Conservation (phyloP, 2,329 filamentous ascomycete genomes). For the Purpureocillium lavendulum region DNA sequence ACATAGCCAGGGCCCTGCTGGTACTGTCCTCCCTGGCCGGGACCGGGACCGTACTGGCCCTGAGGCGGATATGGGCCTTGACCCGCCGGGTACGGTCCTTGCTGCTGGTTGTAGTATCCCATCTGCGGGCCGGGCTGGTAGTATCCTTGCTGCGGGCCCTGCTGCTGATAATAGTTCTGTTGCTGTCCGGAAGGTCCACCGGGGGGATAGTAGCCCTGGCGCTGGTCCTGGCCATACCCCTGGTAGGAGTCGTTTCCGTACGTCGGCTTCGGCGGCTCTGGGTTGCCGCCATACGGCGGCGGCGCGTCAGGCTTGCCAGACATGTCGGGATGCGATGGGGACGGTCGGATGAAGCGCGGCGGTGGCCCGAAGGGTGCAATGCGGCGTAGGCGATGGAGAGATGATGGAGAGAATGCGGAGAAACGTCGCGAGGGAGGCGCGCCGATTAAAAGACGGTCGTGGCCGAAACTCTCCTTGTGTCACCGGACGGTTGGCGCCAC, state of each 20-base stretch:
- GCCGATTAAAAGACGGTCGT: not conserved
- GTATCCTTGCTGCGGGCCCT: conserved; percentile 22
- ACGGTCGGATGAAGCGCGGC: no score
- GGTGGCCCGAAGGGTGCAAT: no score
- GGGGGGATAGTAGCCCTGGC: conserved; percentile 17
- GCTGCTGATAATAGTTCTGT: conserved; percentile 18
- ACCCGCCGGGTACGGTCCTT: conserved; percentile 22
- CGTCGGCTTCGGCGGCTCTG: conserved; percentile 31
- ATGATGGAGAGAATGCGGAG: not conserved
- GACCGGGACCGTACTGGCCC: conserved; percentile 24
- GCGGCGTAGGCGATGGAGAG: not conserved
- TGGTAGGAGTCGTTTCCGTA: conserved; percentile 30
- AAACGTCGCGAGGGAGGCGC: not conserved
- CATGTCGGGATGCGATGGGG: conserved; percentile 20
- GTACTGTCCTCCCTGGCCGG: conserved; percentile 23
- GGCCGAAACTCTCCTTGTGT: conserved; percentile 8
- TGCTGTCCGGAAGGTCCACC: conserved; percentile 16
- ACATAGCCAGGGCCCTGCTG: conserved; percentile 28
- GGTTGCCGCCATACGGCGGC: conserved; percentile 35
- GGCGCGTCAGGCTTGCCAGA: conserved; percentile 39
- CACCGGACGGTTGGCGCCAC: conserved; percentile 4
- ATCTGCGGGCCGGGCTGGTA: conserved; percentile 33
- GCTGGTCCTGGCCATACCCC: conserved; percentile 9
- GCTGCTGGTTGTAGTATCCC: conserved; percentile 34
- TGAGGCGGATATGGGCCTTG: conserved; percentile 25